Evolutionary conservation across 2,329 filamentous ascomycete genomes (phyloP).

Genomic region (Trichocomaceae sp.): DNA sequence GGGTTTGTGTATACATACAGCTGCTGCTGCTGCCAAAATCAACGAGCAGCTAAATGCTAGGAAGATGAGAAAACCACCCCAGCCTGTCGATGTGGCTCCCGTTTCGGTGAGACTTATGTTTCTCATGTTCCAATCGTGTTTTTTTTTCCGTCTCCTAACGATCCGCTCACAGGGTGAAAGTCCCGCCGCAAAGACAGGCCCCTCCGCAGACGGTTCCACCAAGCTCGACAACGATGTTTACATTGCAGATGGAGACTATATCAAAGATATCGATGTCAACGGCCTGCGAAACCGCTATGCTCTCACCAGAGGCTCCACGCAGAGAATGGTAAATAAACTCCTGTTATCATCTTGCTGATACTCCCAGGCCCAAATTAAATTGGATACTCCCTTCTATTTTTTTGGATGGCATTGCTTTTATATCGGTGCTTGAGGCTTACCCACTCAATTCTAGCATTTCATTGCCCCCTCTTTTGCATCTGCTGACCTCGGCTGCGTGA

Average conservation of each 20-base stretch:
- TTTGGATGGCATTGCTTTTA: slow-evolving; percentile 26
- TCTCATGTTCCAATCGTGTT: background rate
- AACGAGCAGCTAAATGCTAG: slow-evolving; percentile 77
- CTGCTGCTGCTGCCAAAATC: slow-evolving; percentile 82
- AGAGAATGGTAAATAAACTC: slow-evolving; percentile 97
- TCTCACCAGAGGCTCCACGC: slow-evolving; percentile 91
- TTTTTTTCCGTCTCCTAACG: background rate
- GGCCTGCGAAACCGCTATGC: slow-evolving; percentile 94
- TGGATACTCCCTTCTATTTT: slow-evolving; percentile 19
- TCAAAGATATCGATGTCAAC: slow-evolving; percentile 98
- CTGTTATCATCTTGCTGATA: slow-evolving; percentile 62
- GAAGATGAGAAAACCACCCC: slow-evolving; percentile 56
- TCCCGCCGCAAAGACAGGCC: slow-evolving; percentile 50
- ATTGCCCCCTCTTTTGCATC: slow-evolving; percentile 66
- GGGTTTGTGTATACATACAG: slow-evolving; percentile 40
- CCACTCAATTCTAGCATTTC: slow-evolving; percentile 54
- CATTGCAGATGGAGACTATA: slow-evolving; percentile 92
- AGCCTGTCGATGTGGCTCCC: slow-evolving; percentile 82
- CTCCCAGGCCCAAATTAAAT: slow-evolving; percentile 35
- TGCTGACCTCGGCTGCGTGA: slow-evolving; percentile 87
- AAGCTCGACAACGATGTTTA: slow-evolving; percentile 83
- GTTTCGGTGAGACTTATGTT: slow-evolving; percentile 47
- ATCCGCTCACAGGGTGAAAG: slow-evolving; percentile 36
- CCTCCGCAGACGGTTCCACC: slow-evolving; percentile 42
- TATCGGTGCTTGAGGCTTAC: slow-evolving; percentile 64